Evolutionary conservation across 2,329 filamentous ascomycete genomes (phyloP).

Genomic region (Alternaria arbusti): DNA sequence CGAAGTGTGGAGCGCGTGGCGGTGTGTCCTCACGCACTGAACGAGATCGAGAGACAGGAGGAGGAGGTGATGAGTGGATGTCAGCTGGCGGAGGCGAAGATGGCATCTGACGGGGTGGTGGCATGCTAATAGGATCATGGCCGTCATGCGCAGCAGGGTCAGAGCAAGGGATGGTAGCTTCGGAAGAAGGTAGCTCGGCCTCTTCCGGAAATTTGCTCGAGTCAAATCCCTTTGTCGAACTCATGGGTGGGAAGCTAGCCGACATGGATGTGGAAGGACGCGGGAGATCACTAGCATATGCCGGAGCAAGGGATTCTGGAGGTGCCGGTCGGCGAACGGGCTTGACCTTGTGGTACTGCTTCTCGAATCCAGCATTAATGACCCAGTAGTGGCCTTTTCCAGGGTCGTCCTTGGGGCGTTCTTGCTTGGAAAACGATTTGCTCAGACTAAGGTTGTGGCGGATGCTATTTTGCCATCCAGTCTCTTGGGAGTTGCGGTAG

Average conservation of each 20-base stretch:
- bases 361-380: constrained; percentile 88
- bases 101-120: constrained; percentile 57
- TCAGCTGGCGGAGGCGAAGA: constrained; percentile 74
- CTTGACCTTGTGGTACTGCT: constrained; percentile 89
- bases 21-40: constrained; percentile 72
- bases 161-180: constrained; percentile 60
- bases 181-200: constrained; percentile 56
- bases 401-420: constrained; percentile 94
- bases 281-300: constrained; percentile 40
- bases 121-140: constrained; percentile 51
- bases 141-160: constrained; percentile 58
- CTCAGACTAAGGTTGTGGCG: constrained; percentile 96
- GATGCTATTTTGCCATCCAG: constrained; percentile 99
- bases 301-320: constrained; percentile 43
- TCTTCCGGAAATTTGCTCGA: constrained; percentile 60
- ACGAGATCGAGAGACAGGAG: constrained; percentile 70
- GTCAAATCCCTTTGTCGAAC: constrained; percentile 54
- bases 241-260: constrained; percentile 43
- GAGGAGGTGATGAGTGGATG: constrained; percentile 93
- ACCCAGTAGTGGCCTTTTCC: constrained; percentile 98
- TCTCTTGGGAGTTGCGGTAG: constrained; percentile 77
- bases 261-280: constrained; percentile 50
- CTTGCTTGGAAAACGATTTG: constrained; percentile 95
- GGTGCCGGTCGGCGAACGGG: constrained; percentile 63
- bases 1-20: constrained; percentile 69